Percentiles rank a stretch among this genome's conserved stretches.
Evolutionary conservation across 2,329 filamentous ascomycete species (phyloP).

Genomic region (Monosporascus sp.): DNA sequence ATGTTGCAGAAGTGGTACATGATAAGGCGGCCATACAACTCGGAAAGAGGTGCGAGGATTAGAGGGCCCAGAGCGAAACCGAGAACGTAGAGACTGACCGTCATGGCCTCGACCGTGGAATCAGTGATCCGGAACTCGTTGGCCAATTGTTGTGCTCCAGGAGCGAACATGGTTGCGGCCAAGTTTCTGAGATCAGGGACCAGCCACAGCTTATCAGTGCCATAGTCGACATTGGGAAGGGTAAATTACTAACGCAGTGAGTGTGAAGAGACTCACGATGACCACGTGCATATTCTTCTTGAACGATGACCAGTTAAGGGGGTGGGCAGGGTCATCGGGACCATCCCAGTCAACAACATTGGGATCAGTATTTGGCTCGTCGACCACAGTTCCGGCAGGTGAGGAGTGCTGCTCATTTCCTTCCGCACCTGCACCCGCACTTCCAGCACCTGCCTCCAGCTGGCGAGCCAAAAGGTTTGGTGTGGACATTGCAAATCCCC

Average conservation of each 20-base stretch:
- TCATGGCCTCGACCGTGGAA: constrained; percentile 8
- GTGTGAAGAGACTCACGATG: not conserved
- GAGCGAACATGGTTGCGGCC: constrained; percentile 16
- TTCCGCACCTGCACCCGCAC: too few relatives aligned
- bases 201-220: too few relatives aligned
- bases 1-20: constrained; percentile 12
- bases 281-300: not conserved
- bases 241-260: not conserved
- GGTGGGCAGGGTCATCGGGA: not conserved
- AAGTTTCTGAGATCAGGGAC: constrained; percentile 1
- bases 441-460: too few relatives aligned
- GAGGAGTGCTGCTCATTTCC: too few relatives aligned
- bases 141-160: constrained; percentile 10
- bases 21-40: constrained; percentile 13
- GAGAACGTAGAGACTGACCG: constrained; percentile 13
- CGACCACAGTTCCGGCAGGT: too few relatives aligned
- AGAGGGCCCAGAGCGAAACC: constrained; percentile 12
- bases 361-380: not conserved
- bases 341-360: constrained; percentile 3
- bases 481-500: too few relatives aligned
- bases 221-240: too few relatives aligned
- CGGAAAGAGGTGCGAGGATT: constrained; percentile 11
- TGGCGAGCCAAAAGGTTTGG: too few relatives aligned
- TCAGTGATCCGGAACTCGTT: constrained; percentile 10
- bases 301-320: not conserved